These are phyloP conservation scores for Clausena lansium DNA, from an alignment of 345 rosid genomes.

Conservation along the genomic window DNA sequence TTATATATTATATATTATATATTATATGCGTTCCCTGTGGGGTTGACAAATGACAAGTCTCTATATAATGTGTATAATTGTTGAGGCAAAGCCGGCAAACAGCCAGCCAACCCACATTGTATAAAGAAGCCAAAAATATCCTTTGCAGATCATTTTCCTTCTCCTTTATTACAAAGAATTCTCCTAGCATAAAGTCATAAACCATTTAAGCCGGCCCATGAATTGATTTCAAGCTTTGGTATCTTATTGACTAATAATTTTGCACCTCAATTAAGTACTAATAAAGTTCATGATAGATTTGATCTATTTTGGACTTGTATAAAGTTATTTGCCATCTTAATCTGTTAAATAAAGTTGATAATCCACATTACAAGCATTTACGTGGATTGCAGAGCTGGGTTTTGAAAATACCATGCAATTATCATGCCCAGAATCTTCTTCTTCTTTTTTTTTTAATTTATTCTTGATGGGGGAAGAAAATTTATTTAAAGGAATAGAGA, in stretches of 20 bases:
- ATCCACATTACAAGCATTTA: too few species aligned
- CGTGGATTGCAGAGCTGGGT: too few species aligned
- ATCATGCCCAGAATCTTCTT: too few species aligned
- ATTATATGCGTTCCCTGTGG: neutral
- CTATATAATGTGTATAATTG: too few species aligned
- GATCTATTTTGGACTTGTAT: neutral
- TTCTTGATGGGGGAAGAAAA: too few species aligned
- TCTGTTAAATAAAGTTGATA: too few species aligned
- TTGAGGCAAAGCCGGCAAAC: neutral
- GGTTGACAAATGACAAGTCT: too few species aligned
- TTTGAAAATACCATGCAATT: too few species aligned
- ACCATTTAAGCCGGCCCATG: neutral
- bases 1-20: neutral
- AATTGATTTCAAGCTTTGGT: neutral
- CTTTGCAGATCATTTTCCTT: neutral
- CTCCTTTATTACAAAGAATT: neutral
- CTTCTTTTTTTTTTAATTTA: too few species aligned
- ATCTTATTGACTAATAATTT: neutral
- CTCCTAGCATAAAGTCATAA: neutral
- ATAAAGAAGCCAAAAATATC: neutral
- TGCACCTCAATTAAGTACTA: neutral
- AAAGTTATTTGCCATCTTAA: neutral
- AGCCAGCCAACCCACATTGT: neutral
- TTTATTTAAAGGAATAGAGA: too few species aligned
- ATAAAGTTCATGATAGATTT: neutral